Evolutionary conservation across 352 stramenopile genomes (phyloP), one percentile per base, ranked within the genome.

Genomic region (Blastocystis sp.): DNA sequence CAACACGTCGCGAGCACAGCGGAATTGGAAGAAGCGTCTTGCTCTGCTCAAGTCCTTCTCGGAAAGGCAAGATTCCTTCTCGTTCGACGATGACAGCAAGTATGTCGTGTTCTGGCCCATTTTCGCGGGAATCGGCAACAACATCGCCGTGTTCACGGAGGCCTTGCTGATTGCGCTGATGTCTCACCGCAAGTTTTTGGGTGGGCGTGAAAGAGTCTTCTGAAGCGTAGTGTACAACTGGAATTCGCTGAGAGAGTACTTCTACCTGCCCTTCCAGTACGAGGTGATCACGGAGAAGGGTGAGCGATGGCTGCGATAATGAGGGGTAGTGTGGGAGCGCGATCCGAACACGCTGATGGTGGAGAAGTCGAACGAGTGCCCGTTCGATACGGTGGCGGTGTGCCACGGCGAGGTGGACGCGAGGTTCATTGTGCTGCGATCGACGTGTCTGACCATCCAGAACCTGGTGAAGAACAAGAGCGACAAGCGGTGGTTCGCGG

Each of bases 61-160:
- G 0, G 48, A 62, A n/a, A n/a, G 41, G 14, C 71, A 81, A 38
- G 52, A 81, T 38, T 43, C 64, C 60, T 81, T 81, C 43, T 34
- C 64, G 7, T 65, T 67, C 53, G 71, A 81, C 60, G 40, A 56
- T 21, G 48, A 45, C 21, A 59, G 71, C 9, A 81, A 81, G 52
- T 81, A 81, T 40, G 66, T 81, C 43, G 71, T 81, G 43, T 81
- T 81, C 23, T 81, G 53, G 28, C 71, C 71, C 3, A 81, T 81
- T 9, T 81, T 81, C 45, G 71, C 71, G 3, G 71, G 71, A n/a
- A 81, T 81, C 21, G 71, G 71, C 5, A 81, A 81, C 56, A 81
- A 81, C 43, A 45, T 81, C 19, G 71, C 71, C 7, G 71, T 81
- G 5, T 81, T 81, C 56, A 53, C 71, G 1, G 71, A 81, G 43